Conservation (phyloP, 768 basidiomycete species). For the Naganishia randhawae region DNA sequence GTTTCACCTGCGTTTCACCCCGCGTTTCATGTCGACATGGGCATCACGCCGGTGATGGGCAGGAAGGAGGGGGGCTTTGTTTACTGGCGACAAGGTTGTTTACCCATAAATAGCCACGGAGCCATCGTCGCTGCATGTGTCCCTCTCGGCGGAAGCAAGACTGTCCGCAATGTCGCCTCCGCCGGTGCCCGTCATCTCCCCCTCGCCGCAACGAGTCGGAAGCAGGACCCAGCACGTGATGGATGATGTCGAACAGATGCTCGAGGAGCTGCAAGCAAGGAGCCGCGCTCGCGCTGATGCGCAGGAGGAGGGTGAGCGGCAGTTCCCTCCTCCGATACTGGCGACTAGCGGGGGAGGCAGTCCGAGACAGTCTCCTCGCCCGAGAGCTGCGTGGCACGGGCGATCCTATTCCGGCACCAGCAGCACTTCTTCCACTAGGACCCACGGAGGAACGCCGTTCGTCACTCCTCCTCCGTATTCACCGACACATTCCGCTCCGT, state of each 20-base stretch:
- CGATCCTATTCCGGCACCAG: neutral
- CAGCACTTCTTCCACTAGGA: neutral
- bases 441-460: neutral
- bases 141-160: neutral
- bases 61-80: too few species aligned
- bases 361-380: neutral
- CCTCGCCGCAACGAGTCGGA: slow-evolving; percentile 21
- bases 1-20: neutral
- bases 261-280: neutral
- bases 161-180: neutral
- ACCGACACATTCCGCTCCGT: neutral
- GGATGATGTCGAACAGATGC: slow-evolving; percentile 27
- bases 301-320: neutral
- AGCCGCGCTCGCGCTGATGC: neutral
- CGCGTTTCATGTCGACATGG: neutral
- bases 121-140: too few species aligned
- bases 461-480: neutral
- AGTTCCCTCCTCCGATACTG: slow-evolving; percentile 6
- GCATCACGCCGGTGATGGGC: neutral
- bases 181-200: slow-evolving; percentile 16
- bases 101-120: neutral
- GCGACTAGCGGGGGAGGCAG: neutral
- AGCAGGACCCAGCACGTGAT: slow-evolving; percentile 26
- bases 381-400: neutral
- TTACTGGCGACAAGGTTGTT: neutral